Evolutionary conservation across 2,329 filamentous ascomycete species (phyloP), one percentile per base, ranked within the genome.

Genomic region (Colletotrichum shisoi): DNA sequence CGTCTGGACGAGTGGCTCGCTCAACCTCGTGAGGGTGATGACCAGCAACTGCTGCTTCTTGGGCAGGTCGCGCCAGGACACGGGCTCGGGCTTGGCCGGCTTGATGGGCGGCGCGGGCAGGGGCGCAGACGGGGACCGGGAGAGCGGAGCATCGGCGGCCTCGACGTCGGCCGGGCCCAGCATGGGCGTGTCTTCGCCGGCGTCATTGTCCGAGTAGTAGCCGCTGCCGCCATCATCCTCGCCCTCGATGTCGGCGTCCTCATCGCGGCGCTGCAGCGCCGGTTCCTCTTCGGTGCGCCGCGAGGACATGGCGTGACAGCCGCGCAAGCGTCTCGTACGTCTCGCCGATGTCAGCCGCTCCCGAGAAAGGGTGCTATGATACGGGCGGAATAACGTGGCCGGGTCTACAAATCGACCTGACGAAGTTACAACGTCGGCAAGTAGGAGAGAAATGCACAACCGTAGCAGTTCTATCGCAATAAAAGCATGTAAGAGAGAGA

Each of bases 1-100:
- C 0, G 91, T 93, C 74, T 95, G 91, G 0, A 92, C 91, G 42
- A 96, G 80, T 3, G 93, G 93, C 75, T 96, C 93, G 12, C 91
- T 92, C 24, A 96, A 81, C 34, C 93, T 87, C 9, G 92, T 90
- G 51, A 96, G 79, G 0, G 90, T 93, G 57, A 96, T 83, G 64
- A 96, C 89, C 37, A 89, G 79, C 21, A 96, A 84, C 77, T 96
- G 93, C 52, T 87, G 83, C 77, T 93, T 96, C 65, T 86, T 84
- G 0, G 93, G 93, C 1, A 96, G 81, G 13, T 90, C 88, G 46
- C 80, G 80, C 92, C 91, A 95, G 67, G 88, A 85, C 24, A 91
- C 85, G 0, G 83, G 81, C 37, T 82, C 79, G 24, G 57, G 59
- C 64, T 70, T 71, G n/a, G 70, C 71, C 5, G 58, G 39, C 42